These are phyloP conservation scores for Solanum neorickii DNA, from an alignment of 257 asterid genomes.

Conservation along the genomic window DNA sequence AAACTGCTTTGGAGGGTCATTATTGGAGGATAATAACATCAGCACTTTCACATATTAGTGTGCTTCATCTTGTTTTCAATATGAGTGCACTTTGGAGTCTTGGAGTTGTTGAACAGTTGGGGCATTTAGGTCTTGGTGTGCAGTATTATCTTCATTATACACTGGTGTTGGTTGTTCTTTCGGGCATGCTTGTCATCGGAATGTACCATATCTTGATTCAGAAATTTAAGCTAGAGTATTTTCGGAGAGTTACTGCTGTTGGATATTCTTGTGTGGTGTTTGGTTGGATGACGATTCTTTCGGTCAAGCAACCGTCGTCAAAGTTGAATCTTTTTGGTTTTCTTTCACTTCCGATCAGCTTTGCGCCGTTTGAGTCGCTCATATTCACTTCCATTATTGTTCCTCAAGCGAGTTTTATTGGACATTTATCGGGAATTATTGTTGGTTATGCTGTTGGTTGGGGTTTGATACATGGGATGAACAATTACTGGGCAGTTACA, in stretches of 20 bases:
- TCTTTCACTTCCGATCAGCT: constrained; percentile 89
- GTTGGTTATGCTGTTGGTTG: constrained; percentile 83
- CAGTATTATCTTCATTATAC: constrained; percentile 81
- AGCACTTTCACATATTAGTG: constrained; percentile 86
- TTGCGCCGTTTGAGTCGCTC: constrained; percentile 91
- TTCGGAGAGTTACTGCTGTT: constrained; percentile 86
- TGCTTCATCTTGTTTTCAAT: constrained; percentile 83
- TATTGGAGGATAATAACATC: constrained; percentile 91
- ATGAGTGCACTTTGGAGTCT: constrained; percentile 98
- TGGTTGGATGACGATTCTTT: constrained; percentile 97
- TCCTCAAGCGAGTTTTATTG: constrained; percentile 93
- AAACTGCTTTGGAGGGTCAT: constrained; percentile 72
- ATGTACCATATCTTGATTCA: constrained; percentile 72
- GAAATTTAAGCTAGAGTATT: constrained; percentile 67
- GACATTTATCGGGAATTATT: constrained; percentile 81
- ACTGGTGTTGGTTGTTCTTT: constrained; percentile 56
- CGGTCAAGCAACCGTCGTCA: constrained; percentile 74
- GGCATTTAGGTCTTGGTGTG: constrained; percentile 62
- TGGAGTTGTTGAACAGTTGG: constrained; percentile 65
- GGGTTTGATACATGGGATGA: constrained; percentile 96
- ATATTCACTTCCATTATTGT: constrained; percentile 87
- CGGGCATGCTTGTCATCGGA: constrained; percentile 74
- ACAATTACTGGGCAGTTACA: constrained; percentile 80
- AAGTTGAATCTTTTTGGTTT: constrained; percentile 88
- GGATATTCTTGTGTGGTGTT: constrained; percentile 98